Evolutionary conservation across 495 filamentous ascomycete genomes (phyloP).

Genomic region (Friedmanniomyces endolithicus): DNA sequence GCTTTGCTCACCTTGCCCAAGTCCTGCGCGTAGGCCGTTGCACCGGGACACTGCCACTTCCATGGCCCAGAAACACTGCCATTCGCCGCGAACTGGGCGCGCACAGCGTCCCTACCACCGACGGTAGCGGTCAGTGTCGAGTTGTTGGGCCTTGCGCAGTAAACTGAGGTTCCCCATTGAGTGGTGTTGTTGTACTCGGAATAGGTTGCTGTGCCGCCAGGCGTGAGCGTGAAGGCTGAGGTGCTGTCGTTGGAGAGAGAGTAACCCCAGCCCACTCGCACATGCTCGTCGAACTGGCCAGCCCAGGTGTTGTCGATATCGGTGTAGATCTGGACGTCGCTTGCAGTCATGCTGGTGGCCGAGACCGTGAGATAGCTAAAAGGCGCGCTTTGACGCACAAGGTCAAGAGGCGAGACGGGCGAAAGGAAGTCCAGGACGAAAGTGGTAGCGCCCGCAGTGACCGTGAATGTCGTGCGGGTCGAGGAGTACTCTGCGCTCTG

Average conservation of each 20-base stretch:
- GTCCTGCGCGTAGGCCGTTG: slow-evolving; percentile 36
- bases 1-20: slow-evolving; percentile 27
- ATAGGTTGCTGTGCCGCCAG: slow-evolving; percentile 23
- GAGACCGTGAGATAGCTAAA: slow-evolving; percentile 20
- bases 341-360: slow-evolving; percentile 13
- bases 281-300: slow-evolving; percentile 27
- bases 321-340: slow-evolving; percentile 35
- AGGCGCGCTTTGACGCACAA: slow-evolving; percentile 16
- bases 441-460: slow-evolving; percentile 33
- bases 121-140: slow-evolving; percentile 24
- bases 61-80: slow-evolving; percentile 24
- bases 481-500: slow-evolving; percentile 34
- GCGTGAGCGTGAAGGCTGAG: slow-evolving; percentile 25
- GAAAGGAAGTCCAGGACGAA: slow-evolving; percentile 33
- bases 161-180: slow-evolving; percentile 35
- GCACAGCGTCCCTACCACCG: slow-evolving; percentile 22
- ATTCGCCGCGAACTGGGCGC: slow-evolving; percentile 26
- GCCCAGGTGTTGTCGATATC: slow-evolving; percentile 43
- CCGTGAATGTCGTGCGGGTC: slow-evolving; percentile 36
- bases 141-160: slow-evolving; percentile 27
- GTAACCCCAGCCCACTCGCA: slow-evolving; percentile 20
- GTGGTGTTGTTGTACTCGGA: slow-evolving; percentile 29
- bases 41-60: slow-evolving; percentile 28
- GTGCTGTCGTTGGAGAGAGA: slow-evolving; percentile 24
- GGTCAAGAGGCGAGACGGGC: slow-evolving; percentile 11